phyloP scores from a whole-genome alignment of 2,329 filamentous ascomycete genomes.

The Cryphonectria parasitica region DNA sequence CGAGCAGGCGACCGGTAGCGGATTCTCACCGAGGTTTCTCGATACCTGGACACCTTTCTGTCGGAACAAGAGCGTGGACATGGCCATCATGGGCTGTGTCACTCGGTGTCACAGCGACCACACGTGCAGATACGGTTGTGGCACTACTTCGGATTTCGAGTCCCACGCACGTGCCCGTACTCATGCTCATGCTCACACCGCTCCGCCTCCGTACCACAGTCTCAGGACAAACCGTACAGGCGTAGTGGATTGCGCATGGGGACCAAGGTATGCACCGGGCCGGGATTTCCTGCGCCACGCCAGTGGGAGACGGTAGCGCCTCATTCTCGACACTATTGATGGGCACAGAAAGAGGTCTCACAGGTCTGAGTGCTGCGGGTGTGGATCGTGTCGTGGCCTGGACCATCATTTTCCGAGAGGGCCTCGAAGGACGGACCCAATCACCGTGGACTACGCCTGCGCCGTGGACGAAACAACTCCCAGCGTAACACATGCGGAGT shows the following conservation, averaged over 20 bases:
- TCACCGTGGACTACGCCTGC: neutral
- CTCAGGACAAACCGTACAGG: neutral
- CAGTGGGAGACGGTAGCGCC: slow-evolving; percentile 1
- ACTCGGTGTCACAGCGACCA: neutral
- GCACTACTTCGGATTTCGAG: neutral
- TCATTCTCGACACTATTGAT: neutral
- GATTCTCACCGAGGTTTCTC: slow-evolving; percentile 17
- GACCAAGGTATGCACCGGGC: neutral
- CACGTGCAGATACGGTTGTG: slow-evolving; percentile 9
- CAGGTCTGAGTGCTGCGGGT: neutral
- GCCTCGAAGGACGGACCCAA: neutral
- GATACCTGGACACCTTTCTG: slow-evolving; percentile 1
- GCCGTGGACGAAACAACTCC: neutral
- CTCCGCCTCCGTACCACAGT: slow-evolving; percentile 3
- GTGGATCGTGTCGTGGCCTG: neutral
- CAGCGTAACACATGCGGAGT: neutral
- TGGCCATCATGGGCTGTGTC: neutral
- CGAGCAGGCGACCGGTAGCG: slow-evolving; percentile 6
- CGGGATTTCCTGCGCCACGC: neutral
- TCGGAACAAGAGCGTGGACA: slow-evolving; percentile 4
- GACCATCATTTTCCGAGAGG: neutral
- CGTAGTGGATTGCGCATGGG: neutral
- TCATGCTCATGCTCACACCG: neutral
- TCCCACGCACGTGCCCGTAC: neutral
- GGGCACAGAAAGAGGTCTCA: neutral